Evolutionary conservation across 148 eudicot species (phyloP), one percentile per base, ranked within the genome.

Genomic region (Fallopia convolvulus): DNA sequence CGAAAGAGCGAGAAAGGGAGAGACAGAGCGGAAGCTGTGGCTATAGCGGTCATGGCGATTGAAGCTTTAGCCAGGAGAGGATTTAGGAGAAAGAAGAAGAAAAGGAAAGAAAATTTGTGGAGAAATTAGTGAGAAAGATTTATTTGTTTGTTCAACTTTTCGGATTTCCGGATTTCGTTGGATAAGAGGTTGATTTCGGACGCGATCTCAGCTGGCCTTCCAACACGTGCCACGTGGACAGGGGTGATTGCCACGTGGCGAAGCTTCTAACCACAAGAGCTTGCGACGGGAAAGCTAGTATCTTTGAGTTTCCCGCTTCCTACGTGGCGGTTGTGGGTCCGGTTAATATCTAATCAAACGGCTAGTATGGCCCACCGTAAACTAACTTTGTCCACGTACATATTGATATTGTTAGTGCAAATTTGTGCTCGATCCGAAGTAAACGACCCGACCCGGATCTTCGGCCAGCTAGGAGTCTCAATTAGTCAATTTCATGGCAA

Each of bases 21-120:
- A 79, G 91, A 88, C 33, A 90, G 86, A 82, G 85, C 88, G 41
- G 91, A 87, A 79, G 91, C 91, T n/a, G 91, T 75, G 76, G 93
- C 90, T 49, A 90, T 68, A 33, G 88, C 82, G 48, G 89, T 78
- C 98, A 93, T 93, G 83, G 86, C 85, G 85, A 79, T 77, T 52
- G 70, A 76, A 78, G 72, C 40, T 74, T 72, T 72, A 75, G 72
- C 80, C 79, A 72, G 11, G 6, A 26, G 52, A 58, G 17, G 73
- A 17, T 11, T 20, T 36, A 8, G 46, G 72, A 61, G 76, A 41
- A 41, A 77, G 65, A 36, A 78, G 75, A 61, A 72, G 61, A 70
- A 56, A 9, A 61, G 14, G 15, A 52, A 20, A 52, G 71, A 76
- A 44, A 23, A 78, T 50, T 42, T 14, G 52, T 11, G 68, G 40